Base-by-base conservation (phyloP, 164 flowering plant genomes). In the Chloranthus sessilifolius region DNA sequence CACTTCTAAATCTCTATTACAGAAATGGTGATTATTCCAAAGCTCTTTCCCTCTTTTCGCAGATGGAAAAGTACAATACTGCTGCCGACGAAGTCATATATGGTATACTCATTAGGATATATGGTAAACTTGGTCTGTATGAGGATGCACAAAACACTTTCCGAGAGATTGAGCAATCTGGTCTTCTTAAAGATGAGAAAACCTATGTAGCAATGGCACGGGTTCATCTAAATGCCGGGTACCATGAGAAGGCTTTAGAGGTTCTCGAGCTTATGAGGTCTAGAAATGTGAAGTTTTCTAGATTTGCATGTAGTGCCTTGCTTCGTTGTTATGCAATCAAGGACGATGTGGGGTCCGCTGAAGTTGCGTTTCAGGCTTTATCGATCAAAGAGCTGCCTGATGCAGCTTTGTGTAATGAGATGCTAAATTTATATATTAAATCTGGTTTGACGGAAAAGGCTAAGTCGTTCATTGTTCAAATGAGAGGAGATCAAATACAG, bases 131-230 rank as follows among this genome's bases (percentile, higher is more conserved):
- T 59, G 95, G 95, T 36, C 77, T 88, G 7, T 81, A 68, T 52
- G 85, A 82, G 43, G 96, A 92, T 71, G 95, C 98, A 11, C 50
- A 69, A 61, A 82, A 52, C 48, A 75, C 88, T 19, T 92, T 88
- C 68, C 65, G 66, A 57, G 94, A 85, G 66, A 69, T 70, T 39
- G 61, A 73, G 62, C 76, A 63, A 31, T 61, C 75, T 50, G 88
- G 88, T 44, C 64, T 85, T 30, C 84, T 92, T 43, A 74, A 46
- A 42, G 73, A 78, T 59, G 95, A 81, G 61, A 88, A 79, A 69
- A 85, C 96, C 10, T 88, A 79, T 61, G 59, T 79, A 45, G 73
- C 99, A 53, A 85, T 92, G 99, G 91, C 96, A 33, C 95, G 76
- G 45, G 94, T 88, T 44, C 74, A 85, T 73, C 69, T 88, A 20